phyloP scores from a whole-genome alignment of 1,284 basidiomycete species.

The Trichosporon asahii region DNA sequence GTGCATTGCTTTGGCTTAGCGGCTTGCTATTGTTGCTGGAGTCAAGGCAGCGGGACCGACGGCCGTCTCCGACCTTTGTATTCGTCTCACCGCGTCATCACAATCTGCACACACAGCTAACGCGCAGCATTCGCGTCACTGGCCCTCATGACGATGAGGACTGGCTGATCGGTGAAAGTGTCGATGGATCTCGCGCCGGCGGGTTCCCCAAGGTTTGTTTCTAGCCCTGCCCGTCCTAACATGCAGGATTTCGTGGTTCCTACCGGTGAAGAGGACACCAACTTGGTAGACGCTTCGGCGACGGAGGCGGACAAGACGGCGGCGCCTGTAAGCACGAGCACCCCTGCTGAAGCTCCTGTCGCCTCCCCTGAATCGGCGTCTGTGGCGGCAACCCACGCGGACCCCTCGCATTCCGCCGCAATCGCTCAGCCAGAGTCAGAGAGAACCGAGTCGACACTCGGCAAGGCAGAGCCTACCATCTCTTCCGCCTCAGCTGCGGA shows the following conservation, averaged over 20 bases:
- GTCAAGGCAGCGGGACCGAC: too few relatives aligned
- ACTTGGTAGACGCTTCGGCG: neutral
- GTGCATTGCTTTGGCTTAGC: too few relatives aligned
- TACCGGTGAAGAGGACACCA: constrained; percentile 30
- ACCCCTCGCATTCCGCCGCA: neutral
- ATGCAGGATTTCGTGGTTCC: constrained; percentile 42
- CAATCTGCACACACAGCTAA: constrained; percentile 7
- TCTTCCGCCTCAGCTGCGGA: neutral
- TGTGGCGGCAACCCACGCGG: constrained; percentile 1
- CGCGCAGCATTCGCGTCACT: constrained; percentile 47
- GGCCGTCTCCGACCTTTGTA: too few relatives aligned
- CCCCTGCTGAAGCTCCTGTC: constrained; percentile 22
- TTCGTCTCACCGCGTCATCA: neutral
- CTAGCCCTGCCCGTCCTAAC: constrained; percentile 14
- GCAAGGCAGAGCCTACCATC: neutral
- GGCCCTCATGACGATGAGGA: constrained; percentile 52
- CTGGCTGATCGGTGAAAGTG: constrained; percentile 48
- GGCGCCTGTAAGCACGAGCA: constrained; percentile 9
- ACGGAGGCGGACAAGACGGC: constrained; percentile 7
- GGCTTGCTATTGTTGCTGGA: too few relatives aligned
- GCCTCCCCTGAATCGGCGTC: constrained; percentile 22
- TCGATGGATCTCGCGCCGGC: constrained; percentile 46
- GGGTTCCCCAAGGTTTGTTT: constrained; percentile 50
- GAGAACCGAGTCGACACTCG: neutral
- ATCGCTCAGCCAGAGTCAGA: neutral